These are phyloP conservation scores for Pilatotrama ljubarskyi DNA, from an alignment of 768 basidiomycete genomes.

Conservation along the genomic window DNA sequence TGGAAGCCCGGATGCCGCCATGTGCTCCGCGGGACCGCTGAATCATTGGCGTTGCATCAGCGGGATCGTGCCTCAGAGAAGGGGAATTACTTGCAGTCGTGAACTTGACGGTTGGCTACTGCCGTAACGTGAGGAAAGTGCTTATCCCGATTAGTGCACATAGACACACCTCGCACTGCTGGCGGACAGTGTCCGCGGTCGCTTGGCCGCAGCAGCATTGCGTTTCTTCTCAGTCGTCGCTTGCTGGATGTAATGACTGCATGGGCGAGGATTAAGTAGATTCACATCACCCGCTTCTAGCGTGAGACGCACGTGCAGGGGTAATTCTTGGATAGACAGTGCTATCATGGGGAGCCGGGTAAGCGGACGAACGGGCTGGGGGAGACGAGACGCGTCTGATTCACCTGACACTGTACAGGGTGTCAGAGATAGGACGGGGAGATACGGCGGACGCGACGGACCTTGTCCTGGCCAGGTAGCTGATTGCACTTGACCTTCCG, in stretches of 20 bases:
- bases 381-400: constrained; percentile 3
- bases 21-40: constrained; percentile 23
- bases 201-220: constrained; percentile 51
- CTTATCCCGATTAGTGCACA: background rate
- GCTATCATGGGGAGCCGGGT: constrained; percentile 43
- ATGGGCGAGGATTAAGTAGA: constrained; percentile 20
- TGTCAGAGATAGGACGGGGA: constrained; percentile 23
- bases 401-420: constrained; percentile 62
- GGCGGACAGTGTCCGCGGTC: constrained; percentile 61
- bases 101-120: constrained; percentile 17
- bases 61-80: background rate
- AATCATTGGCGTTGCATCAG: constrained; percentile 17
- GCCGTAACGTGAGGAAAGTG: constrained; percentile 17
- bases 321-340: constrained; percentile 85
- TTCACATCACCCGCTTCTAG: constrained; percentile 24
- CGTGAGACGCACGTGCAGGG: constrained; percentile 79
- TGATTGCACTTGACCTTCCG: constrained; percentile 90
- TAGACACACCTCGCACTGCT: constrained; percentile 25
- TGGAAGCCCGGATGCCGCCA: constrained; percentile 13
- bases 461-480: constrained; percentile 81
- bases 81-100: constrained; percentile 12
- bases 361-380: constrained; percentile 5
- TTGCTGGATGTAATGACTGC: constrained; percentile 78
- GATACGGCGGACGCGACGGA: constrained; percentile 34
- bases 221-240: constrained; percentile 86